Evolutionary conservation across 306 rosid species (phyloP).

Genomic region (Amphicarpaea edgeworthii): DNA sequence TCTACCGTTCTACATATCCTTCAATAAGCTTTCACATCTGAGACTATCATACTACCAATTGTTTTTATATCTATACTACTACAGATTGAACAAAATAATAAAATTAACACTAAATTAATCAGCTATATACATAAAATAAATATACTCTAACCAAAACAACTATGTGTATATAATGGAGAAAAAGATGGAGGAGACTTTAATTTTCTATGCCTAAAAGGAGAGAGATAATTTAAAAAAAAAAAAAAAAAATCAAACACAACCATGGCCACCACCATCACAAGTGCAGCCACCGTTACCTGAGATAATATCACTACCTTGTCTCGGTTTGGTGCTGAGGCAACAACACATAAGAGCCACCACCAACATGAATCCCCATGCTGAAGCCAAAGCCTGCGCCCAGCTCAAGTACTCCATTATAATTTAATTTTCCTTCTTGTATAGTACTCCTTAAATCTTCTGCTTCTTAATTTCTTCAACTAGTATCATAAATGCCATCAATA

Average conservation of each 20-base stretch:
- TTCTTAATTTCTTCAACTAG: conserved; percentile 18
- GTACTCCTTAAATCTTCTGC: conserved; percentile 11
- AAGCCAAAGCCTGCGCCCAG: conserved; percentile 70
- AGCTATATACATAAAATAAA: conserved; percentile 15
- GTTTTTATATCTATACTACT: background rate
- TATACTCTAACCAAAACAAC: background rate
- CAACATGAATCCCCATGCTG: conserved; percentile 74
- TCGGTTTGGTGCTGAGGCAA: conserved; percentile 78
- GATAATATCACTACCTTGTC: conserved; percentile 47
- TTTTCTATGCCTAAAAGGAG: background rate
- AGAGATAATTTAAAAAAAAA: background rate
- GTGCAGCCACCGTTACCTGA: conserved; percentile 60
- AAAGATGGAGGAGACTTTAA: background rate
- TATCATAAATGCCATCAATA: background rate
- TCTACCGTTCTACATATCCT: background rate
- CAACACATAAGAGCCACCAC: conserved; percentile 73
- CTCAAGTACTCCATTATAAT: conserved; percentile 56
- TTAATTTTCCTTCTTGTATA: background rate
- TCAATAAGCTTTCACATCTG: background rate
- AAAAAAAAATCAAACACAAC: conserved; percentile 41
- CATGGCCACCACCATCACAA: conserved; percentile 76
- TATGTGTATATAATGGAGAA: background rate
- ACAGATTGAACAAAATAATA: background rate
- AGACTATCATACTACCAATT: background rate
- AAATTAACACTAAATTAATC: background rate